These are phyloP conservation scores for Eucalyptus pauciflora DNA, from an alignment of 345 rosid genomes.

Conservation along the genomic window DNA sequence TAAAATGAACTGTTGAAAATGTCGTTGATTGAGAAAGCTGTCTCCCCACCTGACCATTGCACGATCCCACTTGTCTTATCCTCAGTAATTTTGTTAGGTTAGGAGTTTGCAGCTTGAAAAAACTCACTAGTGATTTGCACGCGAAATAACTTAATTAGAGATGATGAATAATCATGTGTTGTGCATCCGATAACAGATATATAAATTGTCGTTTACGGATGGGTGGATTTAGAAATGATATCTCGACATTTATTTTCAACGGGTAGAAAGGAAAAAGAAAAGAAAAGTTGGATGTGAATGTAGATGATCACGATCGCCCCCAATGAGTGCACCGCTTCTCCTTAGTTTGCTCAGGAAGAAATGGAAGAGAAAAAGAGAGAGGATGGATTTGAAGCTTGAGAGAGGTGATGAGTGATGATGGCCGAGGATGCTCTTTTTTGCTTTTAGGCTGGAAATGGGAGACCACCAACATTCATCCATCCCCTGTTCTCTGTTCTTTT, in stretches of 20 bases:
- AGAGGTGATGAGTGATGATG: neutral
- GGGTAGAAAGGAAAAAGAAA: neutral
- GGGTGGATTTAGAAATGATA: neutral
- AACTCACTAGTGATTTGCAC: neutral
- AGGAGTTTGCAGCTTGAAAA: neutral
- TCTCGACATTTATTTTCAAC: neutral
- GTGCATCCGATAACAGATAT: neutral
- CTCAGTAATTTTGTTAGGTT: neutral
- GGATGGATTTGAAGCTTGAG: neutral
- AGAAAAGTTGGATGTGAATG: neutral
- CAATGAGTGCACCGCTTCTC: neutral
- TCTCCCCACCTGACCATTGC: neutral
- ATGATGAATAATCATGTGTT: neutral
- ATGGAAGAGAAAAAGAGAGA: neutral
- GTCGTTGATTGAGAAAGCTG: neutral
- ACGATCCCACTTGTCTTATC: neutral
- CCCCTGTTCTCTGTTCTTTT: neutral
- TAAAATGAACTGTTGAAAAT: neutral
- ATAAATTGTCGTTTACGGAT: neutral
- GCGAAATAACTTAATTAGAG: neutral
- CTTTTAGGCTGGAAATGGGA: conserved; percentile 3
- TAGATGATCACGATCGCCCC: neutral
- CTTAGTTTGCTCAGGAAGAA: neutral
- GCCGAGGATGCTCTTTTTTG: neutral
- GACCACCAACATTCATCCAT: neutral